Evolutionary conservation across 768 basidiomycete species (phyloP).

Genomic region (Lanmaoa rubissima): DNA sequence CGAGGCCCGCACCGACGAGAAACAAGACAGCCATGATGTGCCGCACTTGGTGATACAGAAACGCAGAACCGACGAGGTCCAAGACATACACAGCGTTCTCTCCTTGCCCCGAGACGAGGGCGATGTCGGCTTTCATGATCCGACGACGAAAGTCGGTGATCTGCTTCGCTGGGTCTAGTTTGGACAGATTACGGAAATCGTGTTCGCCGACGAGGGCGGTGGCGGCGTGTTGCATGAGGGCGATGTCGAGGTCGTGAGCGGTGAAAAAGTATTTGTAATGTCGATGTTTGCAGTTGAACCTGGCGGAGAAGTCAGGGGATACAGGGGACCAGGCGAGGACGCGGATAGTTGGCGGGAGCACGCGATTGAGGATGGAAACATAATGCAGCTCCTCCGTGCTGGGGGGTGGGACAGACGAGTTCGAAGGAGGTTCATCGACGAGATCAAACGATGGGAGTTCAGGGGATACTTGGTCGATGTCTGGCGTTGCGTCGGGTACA

Average conservation of each 20-base stretch:
- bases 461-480: constrained; percentile 1
- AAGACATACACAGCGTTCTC: constrained; percentile 57
- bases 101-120: constrained; percentile 37
- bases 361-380: constrained; percentile 74
- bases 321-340: constrained; percentile 95
- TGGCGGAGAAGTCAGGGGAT: constrained; percentile 72
- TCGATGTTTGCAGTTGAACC: constrained; percentile 80
- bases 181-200: constrained; percentile 96
- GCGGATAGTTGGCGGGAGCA: constrained; percentile 88
- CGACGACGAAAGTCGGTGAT: constrained; percentile 73
- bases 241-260: constrained; percentile 60
- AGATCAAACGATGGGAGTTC: constrained; percentile 34
- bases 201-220: constrained; percentile 76
- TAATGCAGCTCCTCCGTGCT: constrained; percentile 66
- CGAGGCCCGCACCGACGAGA: constrained; percentile 80
- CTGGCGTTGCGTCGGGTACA: neutral
- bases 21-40: constrained; percentile 93
- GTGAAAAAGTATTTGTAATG: constrained; percentile 99
- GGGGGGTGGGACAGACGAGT: constrained; percentile 25
- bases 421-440: constrained; percentile 38
- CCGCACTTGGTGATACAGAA: constrained; percentile 94
- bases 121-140: constrained; percentile 66
- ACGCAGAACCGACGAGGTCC: constrained; percentile 84
- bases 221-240: constrained; percentile 75
- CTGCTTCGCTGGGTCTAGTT: constrained; percentile 89